phyloP scores from a whole-genome alignment of 2,329 filamentous ascomycete genomes.

The Fusarium cicatricum region DNA sequence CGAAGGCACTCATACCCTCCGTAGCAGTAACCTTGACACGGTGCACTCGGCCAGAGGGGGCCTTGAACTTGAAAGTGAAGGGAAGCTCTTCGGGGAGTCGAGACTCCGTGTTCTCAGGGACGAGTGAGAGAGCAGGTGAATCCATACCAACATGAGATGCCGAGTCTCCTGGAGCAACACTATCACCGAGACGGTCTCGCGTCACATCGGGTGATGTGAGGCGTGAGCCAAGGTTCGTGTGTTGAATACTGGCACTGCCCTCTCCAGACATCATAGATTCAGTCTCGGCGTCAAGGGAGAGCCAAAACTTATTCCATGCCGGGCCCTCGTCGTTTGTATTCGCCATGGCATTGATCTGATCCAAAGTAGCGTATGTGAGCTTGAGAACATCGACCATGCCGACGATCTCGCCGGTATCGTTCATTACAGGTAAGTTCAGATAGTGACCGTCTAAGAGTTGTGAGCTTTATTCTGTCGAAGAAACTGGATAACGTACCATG shows the following conservation, averaged over 20 bases:
- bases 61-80: conserved; percentile 99
- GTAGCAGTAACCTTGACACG: conserved; percentile 84
- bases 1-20: conserved; percentile 81
- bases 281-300: conserved; percentile 92
- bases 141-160: conserved; percentile 90
- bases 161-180: conserved; percentile 90
- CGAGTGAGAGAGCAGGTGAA: conserved; percentile 74
- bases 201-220: conserved; percentile 82
- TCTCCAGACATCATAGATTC: conserved; percentile 97
- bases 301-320: conserved; percentile 99
- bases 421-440: conserved; percentile 98
- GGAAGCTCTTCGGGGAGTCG: conserved; percentile 74
- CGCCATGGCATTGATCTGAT: conserved; percentile 96
- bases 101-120: conserved; percentile 57
- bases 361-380: conserved; percentile 95
- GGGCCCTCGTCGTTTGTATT: conserved; percentile 90
- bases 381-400: conserved; percentile 99
- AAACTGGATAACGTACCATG: conserved; percentile 71
- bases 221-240: conserved; percentile 71
- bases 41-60: conserved; percentile 92
- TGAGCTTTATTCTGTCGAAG: conserved; percentile 9
- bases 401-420: conserved; percentile 94
- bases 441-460: conserved; percentile 86
- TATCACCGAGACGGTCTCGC: conserved; percentile 78
- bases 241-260: conserved; percentile 74